Evolutionary conservation across 2,329 filamentous ascomycete species (phyloP), one percentile per base, ranked within the genome.

Genomic region (Bipolaris cookei): DNA sequence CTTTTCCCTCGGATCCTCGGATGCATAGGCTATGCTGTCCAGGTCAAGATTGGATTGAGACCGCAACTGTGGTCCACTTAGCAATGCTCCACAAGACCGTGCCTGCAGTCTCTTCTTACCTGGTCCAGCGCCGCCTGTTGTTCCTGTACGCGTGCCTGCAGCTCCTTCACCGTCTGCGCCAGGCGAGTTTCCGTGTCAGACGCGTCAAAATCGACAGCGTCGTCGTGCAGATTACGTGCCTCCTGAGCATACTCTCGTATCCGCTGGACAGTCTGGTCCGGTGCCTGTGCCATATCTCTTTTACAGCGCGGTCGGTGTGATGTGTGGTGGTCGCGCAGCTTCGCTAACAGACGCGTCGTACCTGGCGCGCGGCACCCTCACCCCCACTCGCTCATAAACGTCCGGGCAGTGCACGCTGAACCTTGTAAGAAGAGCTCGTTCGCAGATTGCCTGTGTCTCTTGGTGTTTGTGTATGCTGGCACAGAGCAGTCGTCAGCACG

Each of bases 81-180:
- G 54, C 38, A 21, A n/a, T 16, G 20, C 41, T 35, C 20, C 14
- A 16, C 7, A 6, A 21, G 32, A 14, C 37, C 5, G 34, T 25
- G 6, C 3, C 30, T 20, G 34, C 20, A n/a, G 23, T 10, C 11
- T 32, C n/a, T 8, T 32, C n/a, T 41, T 70, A 82, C 82, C 70
- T 78, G 75, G 32, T 78, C 77, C 38, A 84, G 61, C 8, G 80
- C 79, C 59, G 76, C 72, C 61, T 82, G 79, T 66, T 83, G 81
- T 59, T 76, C 75, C 51, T 72, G 73, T 41, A 84, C 77, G 67
- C 78, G 80, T 52, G 77, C 76, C 70, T 90, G 86, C 1, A 94
- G 83, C 69, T 89, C 87, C 60, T 82, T 83, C 42, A 93, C 69
- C 1, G 90, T 91, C 51, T 84, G 83, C 55, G 91, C 85, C 42